Base-by-base conservation (phyloP, 176 grass and related monocot species). In the Saccharum spontaneum region DNA sequence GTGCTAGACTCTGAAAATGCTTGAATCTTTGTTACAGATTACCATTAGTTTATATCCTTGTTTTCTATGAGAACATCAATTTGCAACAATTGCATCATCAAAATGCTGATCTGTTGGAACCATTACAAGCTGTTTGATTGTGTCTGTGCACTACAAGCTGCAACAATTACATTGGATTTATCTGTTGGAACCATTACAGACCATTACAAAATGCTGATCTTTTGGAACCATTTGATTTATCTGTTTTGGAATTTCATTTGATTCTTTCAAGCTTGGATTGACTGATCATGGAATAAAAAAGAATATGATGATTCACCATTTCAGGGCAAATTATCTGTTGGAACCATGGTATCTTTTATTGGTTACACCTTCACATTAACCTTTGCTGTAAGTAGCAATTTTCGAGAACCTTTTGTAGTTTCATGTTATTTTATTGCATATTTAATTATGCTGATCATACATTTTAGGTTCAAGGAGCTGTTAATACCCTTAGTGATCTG, bases 321-420 rank as follows among this genome's bases (percentile, higher is more conserved):
- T 82, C 89, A 98, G 96, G 96, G 96, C 33, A 90, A 95, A 78
- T 79, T 98, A 24, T 93, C 96, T 67, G 65, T 98, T 92, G 96
- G 96, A 77, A 93, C 79, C 3, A 98, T 98, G 96, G 85, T 91
- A 80, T 95, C 96, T 69, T 98, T 98, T 80, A 98, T 98, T 87
- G 96, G 96, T 64, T 98, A 98, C 89, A 98, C 96, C 67, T 98
- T 98, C 83, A 98, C 96, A 36, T 81, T 98, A 79, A 98, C 96
- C 44, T 98, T 98, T 83, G 93, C 93, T 67, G 96, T 98, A 88
- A 92, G 89, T 95, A 90, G 20, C 61, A 82, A 79, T 33, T 85
- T 20, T 31, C 15, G 43, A 64, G 65, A 63, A 50, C 7, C 10
- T 79, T 89, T 71, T 71, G 41, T 89, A 52, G 71, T 24, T 90